Evolutionary conservation across 2,329 filamentous ascomycete species (phyloP).

Genomic region (Apiospora aurea): DNA sequence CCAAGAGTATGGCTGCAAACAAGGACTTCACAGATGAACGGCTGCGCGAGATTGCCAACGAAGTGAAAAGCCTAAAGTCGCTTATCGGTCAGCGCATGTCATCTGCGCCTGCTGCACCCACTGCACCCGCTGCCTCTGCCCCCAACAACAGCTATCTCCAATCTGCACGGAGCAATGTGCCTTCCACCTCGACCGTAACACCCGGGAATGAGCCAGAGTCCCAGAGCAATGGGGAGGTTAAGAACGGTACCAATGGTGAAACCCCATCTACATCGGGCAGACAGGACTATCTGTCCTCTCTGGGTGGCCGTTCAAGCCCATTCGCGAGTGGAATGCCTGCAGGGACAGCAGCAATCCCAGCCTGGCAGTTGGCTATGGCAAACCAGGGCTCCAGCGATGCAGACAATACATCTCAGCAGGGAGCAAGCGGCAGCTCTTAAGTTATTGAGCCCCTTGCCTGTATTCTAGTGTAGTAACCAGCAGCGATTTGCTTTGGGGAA

Average conservation of each 20-base stretch:
- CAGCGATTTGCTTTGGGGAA: slow-evolving; percentile 1
- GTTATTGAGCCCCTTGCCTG: slow-evolving; percentile 10
- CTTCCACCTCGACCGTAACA: slow-evolving; percentile 30
- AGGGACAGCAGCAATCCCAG: slow-evolving; percentile 74
- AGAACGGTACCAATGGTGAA: slow-evolving; percentile 44
- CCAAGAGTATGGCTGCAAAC: slow-evolving; percentile 86
- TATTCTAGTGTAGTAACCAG: slow-evolving; percentile 20
- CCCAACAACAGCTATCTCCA: slow-evolving; percentile 31
- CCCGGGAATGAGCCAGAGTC: slow-evolving; percentile 34
- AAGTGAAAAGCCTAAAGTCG: slow-evolving; percentile 92
- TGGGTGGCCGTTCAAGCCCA: slow-evolving; percentile 51
- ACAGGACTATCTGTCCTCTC: slow-evolving; percentile 37
- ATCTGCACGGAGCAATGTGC: slow-evolving; percentile 30
- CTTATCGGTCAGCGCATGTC: slow-evolving; percentile 73
- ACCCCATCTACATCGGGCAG: slow-evolving; percentile 33
- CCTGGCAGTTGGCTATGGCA: slow-evolving; percentile 79
- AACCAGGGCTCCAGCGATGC: slow-evolving; percentile 50
- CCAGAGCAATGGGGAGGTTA: slow-evolving; percentile 41
- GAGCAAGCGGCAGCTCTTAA: slow-evolving; percentile 35
- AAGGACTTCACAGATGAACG: slow-evolving; percentile 83
- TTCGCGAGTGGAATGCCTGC: slow-evolving; percentile 57
- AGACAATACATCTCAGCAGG: slow-evolving; percentile 33
- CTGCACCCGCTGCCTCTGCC: slow-evolving; percentile 37
- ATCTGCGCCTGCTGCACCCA: slow-evolving; percentile 38
- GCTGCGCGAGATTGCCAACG: slow-evolving; percentile 83